Percentiles rank a stretch among this genome's conserved stretches.
Conservation (phyloP, 2,329 filamentous ascomycete genomes). For the Fusarium verticillioides region DNA sequence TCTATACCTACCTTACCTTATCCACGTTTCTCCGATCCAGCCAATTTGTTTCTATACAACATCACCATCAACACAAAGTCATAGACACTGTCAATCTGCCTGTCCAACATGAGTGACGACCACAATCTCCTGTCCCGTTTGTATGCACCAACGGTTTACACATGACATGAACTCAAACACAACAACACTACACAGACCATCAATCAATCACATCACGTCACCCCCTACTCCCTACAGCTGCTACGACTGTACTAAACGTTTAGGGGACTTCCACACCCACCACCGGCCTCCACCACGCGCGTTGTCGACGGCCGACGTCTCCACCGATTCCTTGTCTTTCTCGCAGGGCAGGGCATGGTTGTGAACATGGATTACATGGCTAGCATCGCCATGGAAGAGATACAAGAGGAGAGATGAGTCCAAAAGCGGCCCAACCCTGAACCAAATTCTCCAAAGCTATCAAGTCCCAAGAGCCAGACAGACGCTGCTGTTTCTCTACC, state of each 20-base stretch:
- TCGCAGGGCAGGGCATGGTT: background rate
- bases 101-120: background rate
- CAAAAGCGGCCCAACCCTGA: conserved; percentile 25
- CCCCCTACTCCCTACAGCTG: conserved; percentile 26
- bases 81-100: background rate
- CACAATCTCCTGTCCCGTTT: background rate
- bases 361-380: conserved; percentile 8
- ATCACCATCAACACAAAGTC: background rate
- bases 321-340: conserved; percentile 30
- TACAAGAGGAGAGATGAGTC: conserved; percentile 5
- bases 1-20: background rate
- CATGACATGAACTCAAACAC: conserved; percentile 30
- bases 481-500: conserved; percentile 40
- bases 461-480: background rate
- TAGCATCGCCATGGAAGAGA: conserved; percentile 1
- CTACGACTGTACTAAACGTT: conserved; percentile 7
- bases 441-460: background rate
- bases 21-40: conserved; percentile 5
- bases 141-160: conserved; percentile 9
- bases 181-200: conserved; percentile 14
- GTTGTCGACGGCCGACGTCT: conserved; percentile 23
- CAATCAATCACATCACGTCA: conserved; percentile 29
- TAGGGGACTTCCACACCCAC: conserved; percentile 19
- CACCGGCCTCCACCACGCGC: conserved; percentile 24
- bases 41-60: background rate